Evolutionary conservation across 2,329 filamentous ascomycete genomes (phyloP), one percentile per base, ranked within the genome.

Genomic region (Hypoxylon sp.): DNA sequence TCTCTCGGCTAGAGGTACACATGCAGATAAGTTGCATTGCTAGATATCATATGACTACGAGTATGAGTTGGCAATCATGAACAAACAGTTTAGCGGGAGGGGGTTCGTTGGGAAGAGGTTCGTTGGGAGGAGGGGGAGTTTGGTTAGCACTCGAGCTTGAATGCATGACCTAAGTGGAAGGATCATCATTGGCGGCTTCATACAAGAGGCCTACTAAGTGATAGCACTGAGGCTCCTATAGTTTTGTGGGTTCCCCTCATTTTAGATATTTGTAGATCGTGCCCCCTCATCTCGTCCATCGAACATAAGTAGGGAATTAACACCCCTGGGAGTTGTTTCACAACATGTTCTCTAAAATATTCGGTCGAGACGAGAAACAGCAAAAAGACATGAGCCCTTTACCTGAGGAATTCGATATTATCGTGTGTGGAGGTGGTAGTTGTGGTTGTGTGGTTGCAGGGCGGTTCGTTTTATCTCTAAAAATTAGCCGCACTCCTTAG

Each of bases 321-420:
- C 34, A 57, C 60, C 65, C 61, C 25, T 25, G 32, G 19, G 48
- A 38, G 45, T 53, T 17, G 59, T 70, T 63, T 52, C 63, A 55
- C 65, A 68, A 63, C 49, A 69, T 69, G 60, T 71, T 70, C 60
- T 71, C 69, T 23, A 71, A 63, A 38, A 28, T 71, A 51, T 69
- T 73, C 45, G 63, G 61, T 38, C 28, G 62, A 32, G 65, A 67
- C 36, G 61, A 71, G 14, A 61, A 63, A 34, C 52, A 62, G 62
- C 36, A 68, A 52, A 28, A 70, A 49, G 74, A 67, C 19, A 81
- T 81, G 79, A 77, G 77, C 64, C 68, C 75, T 60, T 75, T 93
- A 69, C 91, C 91, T 36, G 91, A 93, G 65, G 91, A 93, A 83
- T 91, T 93, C 75, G 91, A 93, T 77, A 93, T 94, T 73, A 93